Evolutionary conservation across 2,329 filamentous ascomycete species (phyloP).

Genomic region (Cordyceps javanica): DNA sequence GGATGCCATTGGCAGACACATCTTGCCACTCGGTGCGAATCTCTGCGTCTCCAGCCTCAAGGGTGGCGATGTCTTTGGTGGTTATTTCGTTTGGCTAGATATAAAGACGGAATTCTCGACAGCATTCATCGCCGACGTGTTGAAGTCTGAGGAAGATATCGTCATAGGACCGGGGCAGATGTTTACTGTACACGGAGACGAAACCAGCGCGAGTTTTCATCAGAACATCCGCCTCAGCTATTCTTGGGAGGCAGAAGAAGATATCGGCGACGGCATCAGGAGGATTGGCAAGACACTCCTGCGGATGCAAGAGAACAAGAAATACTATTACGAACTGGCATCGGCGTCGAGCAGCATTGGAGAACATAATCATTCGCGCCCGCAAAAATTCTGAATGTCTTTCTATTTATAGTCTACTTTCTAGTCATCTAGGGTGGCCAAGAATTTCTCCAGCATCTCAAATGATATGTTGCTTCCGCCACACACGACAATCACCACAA

Average conservation of each 20-base stretch:
- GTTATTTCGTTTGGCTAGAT: constrained; percentile 79
- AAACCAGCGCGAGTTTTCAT: constrained; percentile 48
- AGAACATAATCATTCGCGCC: background rate
- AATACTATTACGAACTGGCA: constrained; percentile 20
- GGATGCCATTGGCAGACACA: constrained; percentile 48
- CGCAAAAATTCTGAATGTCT: background rate
- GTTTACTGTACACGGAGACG: constrained; percentile 63
- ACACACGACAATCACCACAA: constrained; percentile 25
- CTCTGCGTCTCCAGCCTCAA: constrained; percentile 32
- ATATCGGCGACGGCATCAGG: constrained; percentile 60
- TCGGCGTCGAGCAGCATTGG: background rate
- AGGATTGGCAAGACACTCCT: constrained; percentile 49
- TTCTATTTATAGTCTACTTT: background rate
- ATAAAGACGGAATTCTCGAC: constrained; percentile 48
- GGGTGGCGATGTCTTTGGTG: constrained; percentile 55
- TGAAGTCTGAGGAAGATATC: constrained; percentile 57
- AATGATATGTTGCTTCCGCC: constrained; percentile 27
- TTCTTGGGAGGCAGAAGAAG: constrained; percentile 62
- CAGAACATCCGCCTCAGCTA: constrained; percentile 61
- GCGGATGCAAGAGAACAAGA: constrained; percentile 25
- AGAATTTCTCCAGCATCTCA: constrained; percentile 22
- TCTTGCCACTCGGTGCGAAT: constrained; percentile 56
- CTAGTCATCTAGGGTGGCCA: background rate
- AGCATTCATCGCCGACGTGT: constrained; percentile 49
- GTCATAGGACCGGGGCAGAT: constrained; percentile 61